phyloP scores from a whole-genome alignment of 2,329 filamentous ascomycete genomes.

The Cadophora sp. region DNA sequence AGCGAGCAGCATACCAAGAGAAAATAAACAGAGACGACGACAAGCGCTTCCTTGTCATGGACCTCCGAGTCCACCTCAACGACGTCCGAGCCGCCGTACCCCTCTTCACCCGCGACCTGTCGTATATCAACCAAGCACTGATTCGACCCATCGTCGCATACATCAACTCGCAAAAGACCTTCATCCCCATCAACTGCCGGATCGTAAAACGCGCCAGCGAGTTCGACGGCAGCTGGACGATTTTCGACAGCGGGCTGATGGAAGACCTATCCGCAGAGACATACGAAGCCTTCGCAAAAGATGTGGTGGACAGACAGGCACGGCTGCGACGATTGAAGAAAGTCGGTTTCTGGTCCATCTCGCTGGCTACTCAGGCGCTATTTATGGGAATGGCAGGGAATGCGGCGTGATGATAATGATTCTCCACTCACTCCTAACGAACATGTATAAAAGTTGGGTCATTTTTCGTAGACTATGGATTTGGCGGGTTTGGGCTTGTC shows the following conservation, averaged over 20 bases:
- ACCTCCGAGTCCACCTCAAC: constrained; percentile 93
- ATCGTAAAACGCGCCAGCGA: constrained; percentile 89
- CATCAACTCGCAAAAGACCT: constrained; percentile 93
- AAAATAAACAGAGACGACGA: constrained; percentile 56
- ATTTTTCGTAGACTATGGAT: constrained; percentile 11
- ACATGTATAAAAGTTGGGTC: constrained; percentile 36
- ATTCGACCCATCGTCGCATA: constrained; percentile 97
- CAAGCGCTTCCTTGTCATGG: constrained; percentile 87
- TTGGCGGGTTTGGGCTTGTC: neutral
- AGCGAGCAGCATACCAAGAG: constrained; percentile 36
- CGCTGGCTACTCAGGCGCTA: constrained; percentile 88
- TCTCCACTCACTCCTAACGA: constrained; percentile 32
- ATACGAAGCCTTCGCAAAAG: constrained; percentile 90
- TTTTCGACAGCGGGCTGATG: constrained; percentile 93
- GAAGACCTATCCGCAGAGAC: constrained; percentile 92
- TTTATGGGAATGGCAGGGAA: constrained; percentile 96
- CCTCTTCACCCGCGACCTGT: constrained; percentile 88
- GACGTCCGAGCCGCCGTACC: constrained; percentile 93
- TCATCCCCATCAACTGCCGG: constrained; percentile 93
- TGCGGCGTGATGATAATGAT: constrained; percentile 54
- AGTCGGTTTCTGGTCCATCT: constrained; percentile 95
- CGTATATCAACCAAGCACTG: constrained; percentile 94
- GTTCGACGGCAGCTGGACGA: constrained; percentile 94
- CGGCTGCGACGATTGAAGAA: constrained; percentile 89
- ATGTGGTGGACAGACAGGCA: constrained; percentile 89